Evolutionary conservation across 2,329 filamentous ascomycete genomes (phyloP), one percentile per base, ranked within the genome.

Genomic region (Paracamarosporium sp.): DNA sequence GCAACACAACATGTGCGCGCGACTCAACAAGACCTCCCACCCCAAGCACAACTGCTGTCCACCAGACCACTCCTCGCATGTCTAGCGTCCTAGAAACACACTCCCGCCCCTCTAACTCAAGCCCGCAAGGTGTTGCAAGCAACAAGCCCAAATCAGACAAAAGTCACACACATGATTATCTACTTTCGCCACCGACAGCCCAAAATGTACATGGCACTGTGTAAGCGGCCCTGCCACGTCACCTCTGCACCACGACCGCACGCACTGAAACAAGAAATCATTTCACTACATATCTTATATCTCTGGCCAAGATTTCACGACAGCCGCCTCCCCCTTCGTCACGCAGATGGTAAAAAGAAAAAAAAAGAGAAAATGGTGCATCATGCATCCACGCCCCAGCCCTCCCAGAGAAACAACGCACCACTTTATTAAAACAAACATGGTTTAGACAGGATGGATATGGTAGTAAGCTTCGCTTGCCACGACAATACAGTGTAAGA

Each of bases 271-370:
- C 60, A 64, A 59, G 45, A 61, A 55, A 57, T 62, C 61, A 57
- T 65, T 67, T 64, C 62, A 64, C 60, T 65, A 67, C 62, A 61
- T 62, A 60, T 63, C 53, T 54, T 62, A 44, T 53, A 51, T 48
- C 45, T 30, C 31, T 20, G 41, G 43, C 22, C 52, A 60, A 50
- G 38, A 53, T 47, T 61, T 59, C 55, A 62, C 33, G 52, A 64
- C 48, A 57, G 45, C 47, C 27, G 35, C 58, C 31, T 50, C 33
- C 38, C 43, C 25, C 53, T 40, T 6, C 38, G 17, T 31, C 44
- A 55, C 28, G 28, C 47, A 40, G 36, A 40, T 22, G 20, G 36
- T n/a, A n/a, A n/a, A n/a, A n/a, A 40, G 36, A 40, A 36, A 38
- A 36, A 27, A 15, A 56, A n/a, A 48, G 45, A 52, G 35, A 22